Evolutionary conservation across 129 eudicot species (phyloP), one percentile per base, ranked within the genome.

Genomic region (Centella asiatica): DNA sequence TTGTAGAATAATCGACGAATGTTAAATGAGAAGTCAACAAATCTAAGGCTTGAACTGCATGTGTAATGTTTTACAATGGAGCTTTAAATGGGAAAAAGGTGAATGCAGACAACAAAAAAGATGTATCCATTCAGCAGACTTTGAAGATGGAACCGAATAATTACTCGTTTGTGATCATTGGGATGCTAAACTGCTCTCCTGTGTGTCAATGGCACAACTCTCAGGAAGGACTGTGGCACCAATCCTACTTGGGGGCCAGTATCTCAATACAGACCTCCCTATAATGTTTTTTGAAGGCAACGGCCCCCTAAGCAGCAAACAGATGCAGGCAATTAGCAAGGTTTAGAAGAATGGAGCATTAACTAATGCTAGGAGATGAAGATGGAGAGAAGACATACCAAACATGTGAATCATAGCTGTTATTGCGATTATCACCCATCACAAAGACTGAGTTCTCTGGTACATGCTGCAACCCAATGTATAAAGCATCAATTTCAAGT

Each of bases 391-490:
- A 62, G 19, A 63, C 65, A 65, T 82, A 90, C 99, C 99, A 92
- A 14, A 92, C 86, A 47, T 92, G 99, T 4, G 99, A 92, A 74
- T 87, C 99, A 69, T 92, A 87, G 78, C 99, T 92, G 79, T 92
- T 87, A 69, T 92, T 87, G 53, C 99, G 90, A 72, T 87, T 93
- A 66, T 93, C 99, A 17, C 99, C 99, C 99, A 93, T 93, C 67
- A 93, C 99, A 70, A 93, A 93, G 62, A 93, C 99, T 2, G 60
- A 84, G 70, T 87, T 78, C 65, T 93, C 86, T 17, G 98, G 98
- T 57, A 92, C 98, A 42, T 77, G 81, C 98, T 90, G 90, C 69
- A 77, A 24, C 49, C 34, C 11, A 67, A 2, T 6, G 51, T 11
- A n/a, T 50, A 55, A 62, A 39, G 20, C 17, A 74, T 50, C 20